Evolutionary conservation across 1,284 basidiomycete genomes (phyloP), one percentile per base, ranked within the genome.

Genomic region (Baeospora myosura): DNA sequence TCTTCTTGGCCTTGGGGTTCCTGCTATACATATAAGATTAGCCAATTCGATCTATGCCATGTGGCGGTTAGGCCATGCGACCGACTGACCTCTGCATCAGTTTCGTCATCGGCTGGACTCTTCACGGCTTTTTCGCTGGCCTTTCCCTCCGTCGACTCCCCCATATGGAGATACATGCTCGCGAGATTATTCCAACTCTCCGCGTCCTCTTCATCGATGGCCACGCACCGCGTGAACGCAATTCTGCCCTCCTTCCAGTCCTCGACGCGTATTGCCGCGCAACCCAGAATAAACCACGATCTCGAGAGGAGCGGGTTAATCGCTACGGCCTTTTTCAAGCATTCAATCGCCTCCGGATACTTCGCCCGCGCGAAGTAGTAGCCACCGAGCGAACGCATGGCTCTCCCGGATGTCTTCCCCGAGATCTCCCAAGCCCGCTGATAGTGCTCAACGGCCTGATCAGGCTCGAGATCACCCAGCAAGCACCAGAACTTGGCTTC

Each of bases 181-280:
- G 95, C 96, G 41, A 99, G 68, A 61, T 99, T 99, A 59, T 88
- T 97, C 96, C 96, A 98, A 50, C 91, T 94, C 70, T 98, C 95
- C 3, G 80, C 89, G 57, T 99, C 94, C 53, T 98, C 95, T 47
- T 95, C 91, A 49, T 98, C 94, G 46, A 98, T 81, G 6, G 77
- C 69, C 0, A 96, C 92, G 53, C 90, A 92, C 26, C 94, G 72
- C 37, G 72, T 69, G 63, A 98, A 98, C 0, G 88, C 85, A 36
- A 86, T 80, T 43, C 82, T 79, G 1, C 86, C 94, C 20, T 82
- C 83, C 20, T 75, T 73, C 93, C 92, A 97, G 42, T 81, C 69
- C 61, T 95, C 87, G 46, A 74, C 55, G 14, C 86, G 74, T 64
- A 96, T 81, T 49, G 73, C 82, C 6, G 90, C 82, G 54, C 96